A percentile compares a stretch with the other conserved stretches of the same genome.
These are phyloP conservation scores for Trichoderma breve DNA, from an alignment of 2,329 filamentous ascomycete species.

Conservation along the genomic window DNA sequence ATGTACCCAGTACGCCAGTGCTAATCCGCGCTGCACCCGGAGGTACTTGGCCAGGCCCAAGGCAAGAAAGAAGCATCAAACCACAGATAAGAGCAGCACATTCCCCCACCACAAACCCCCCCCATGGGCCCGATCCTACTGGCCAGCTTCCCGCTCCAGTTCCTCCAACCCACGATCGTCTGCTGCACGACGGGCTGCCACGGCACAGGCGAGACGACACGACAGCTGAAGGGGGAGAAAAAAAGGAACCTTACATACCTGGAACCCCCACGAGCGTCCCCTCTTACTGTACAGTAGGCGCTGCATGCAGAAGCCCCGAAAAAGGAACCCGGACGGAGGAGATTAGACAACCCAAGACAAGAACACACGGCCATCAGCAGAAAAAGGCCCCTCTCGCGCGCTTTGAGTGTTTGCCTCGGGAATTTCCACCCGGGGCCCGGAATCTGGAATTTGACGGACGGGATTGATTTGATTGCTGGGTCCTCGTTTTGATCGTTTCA, in stretches of 20 bases:
- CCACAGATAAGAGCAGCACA: background rate
- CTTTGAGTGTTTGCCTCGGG: constrained; percentile 1
- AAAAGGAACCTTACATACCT: background rate
- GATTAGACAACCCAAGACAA: background rate
- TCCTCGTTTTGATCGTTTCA: background rate
- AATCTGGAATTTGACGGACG: background rate
- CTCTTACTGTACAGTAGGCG: background rate
- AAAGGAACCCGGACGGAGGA: background rate
- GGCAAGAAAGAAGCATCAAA: background rate
- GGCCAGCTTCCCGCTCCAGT: background rate
- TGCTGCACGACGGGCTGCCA: constrained; percentile 15
- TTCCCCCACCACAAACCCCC: background rate
- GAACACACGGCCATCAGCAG: background rate
- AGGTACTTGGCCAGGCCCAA: background rate
- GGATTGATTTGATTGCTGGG: background rate
- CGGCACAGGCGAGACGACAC: constrained; percentile 17
- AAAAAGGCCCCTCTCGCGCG: background rate
- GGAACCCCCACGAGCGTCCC: constrained; percentile 7
- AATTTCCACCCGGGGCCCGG: background rate
- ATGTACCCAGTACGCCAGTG: background rate
- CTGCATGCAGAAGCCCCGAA: background rate
- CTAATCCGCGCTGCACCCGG: background rate
- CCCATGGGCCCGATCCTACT: constrained; percentile 12
- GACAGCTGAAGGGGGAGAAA: background rate
- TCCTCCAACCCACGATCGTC: constrained; percentile 13